These are phyloP conservation scores for Saturnispora mendoncae DNA, from an alignment of 805 yeast species.

Conservation along the genomic window DNA sequence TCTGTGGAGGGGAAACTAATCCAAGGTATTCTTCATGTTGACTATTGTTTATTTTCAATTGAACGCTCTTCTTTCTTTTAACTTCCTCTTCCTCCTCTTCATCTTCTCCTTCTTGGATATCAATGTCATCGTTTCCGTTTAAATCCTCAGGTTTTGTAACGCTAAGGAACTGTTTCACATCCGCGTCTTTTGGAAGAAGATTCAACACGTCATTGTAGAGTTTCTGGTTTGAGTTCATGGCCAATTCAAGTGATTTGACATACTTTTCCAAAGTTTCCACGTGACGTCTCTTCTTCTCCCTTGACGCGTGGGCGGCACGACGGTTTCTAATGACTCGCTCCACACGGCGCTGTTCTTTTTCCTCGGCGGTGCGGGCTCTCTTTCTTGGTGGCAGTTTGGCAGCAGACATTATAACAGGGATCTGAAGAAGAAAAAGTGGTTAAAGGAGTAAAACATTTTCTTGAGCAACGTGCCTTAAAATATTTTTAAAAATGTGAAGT, in stretches of 20 bases:
- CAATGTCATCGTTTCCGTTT: conserved; percentile 13
- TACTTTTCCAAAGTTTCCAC: conserved; percentile 73
- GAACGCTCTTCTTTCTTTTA: conserved; percentile 16
- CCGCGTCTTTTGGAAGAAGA: background rate
- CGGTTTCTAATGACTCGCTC: conserved; percentile 90
- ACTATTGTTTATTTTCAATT: conserved; percentile 13
- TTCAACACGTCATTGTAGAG: conserved; percentile 6
- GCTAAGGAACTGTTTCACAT: background rate
- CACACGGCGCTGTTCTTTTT: conserved; percentile 91
- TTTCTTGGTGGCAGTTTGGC: conserved; percentile 76
- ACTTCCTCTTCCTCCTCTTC: conserved; percentile 7
- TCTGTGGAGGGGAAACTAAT: conserved; percentile 24
- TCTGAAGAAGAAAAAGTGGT: background rate
- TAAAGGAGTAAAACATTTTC: too few relatives aligned
- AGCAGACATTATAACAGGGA: background rate
- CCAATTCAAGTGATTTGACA: conserved; percentile 34
- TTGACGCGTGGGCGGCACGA: conserved; percentile 94
- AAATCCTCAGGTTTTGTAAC: conserved; percentile 6
- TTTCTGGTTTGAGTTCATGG: background rate
- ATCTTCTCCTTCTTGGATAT: conserved; percentile 1
- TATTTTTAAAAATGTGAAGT: too few relatives aligned
- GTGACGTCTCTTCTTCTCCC: conserved; percentile 92
- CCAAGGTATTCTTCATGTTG: conserved; percentile 3
- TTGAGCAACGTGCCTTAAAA: too few relatives aligned
- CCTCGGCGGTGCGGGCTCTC: conserved; percentile 93